These are phyloP conservation scores for Inga oerstediana DNA, from an alignment of 306 rosid genomes.

Conservation along the genomic window DNA sequence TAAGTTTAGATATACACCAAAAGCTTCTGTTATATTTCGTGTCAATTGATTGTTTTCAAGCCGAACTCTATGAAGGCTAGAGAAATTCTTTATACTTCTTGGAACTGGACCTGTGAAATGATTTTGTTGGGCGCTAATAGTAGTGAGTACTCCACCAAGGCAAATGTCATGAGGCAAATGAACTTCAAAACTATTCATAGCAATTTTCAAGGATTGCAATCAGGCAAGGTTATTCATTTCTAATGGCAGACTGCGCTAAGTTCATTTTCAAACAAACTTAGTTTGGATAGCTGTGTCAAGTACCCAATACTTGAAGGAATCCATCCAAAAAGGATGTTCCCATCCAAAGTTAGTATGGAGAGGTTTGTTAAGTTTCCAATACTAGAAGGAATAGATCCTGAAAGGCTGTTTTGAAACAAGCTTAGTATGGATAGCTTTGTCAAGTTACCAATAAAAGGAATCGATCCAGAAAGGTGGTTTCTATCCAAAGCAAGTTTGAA, in stretches of 20 bases:
- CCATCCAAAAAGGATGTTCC: too few relatives aligned
- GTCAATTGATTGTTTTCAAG: background rate
- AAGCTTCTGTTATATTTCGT: background rate
- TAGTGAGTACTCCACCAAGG: background rate
- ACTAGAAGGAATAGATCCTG: too few relatives aligned
- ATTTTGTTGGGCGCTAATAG: too few relatives aligned
- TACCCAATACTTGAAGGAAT: too few relatives aligned
- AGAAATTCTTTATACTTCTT: background rate
- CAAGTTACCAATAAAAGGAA: background rate
- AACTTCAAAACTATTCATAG: too few relatives aligned
- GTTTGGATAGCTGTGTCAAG: background rate
- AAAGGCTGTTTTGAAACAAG: too few relatives aligned
- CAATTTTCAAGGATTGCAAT: background rate
- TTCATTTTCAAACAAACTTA: too few relatives aligned
- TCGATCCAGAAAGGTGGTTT: too few relatives aligned
- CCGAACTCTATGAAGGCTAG: background rate
- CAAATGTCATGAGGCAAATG: background rate
- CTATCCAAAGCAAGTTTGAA: too few relatives aligned
- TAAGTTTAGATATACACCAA: background rate
- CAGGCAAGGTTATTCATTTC: background rate
- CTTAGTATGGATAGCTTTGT: background rate
- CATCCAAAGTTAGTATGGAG: too few relatives aligned
- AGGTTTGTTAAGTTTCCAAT: background rate
- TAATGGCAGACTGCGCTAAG: background rate
- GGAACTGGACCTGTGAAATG: background rate